Conservation (phyloP, 2,329 filamentous ascomycete genomes). For the Tolypocladium inflatum region DNA sequence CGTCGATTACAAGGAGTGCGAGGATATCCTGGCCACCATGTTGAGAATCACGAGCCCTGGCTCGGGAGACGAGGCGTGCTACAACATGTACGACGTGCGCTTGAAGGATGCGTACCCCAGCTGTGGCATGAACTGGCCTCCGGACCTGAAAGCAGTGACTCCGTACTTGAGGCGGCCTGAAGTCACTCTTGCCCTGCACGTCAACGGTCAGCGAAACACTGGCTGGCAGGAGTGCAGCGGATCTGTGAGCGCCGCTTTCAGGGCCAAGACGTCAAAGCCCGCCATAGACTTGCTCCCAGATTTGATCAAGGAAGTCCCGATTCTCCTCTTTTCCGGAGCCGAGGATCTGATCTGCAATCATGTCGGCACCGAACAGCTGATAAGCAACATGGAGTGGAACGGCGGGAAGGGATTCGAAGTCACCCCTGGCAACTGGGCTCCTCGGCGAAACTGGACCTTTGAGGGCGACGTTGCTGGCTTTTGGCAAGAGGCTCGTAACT, state of each 20-base stretch:
- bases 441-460: slow-evolving; percentile 89
- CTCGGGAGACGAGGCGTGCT: slow-evolving; percentile 50
- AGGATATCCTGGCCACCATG: slow-evolving; percentile 65
- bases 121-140: slow-evolving; percentile 98
- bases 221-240: slow-evolving; percentile 91
- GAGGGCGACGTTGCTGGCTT: slow-evolving; percentile 81
- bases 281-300: slow-evolving; percentile 67
- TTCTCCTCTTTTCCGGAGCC: slow-evolving; percentile 86
- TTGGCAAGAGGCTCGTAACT: slow-evolving; percentile 88
- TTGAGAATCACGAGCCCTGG: slow-evolving; percentile 53
- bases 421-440: slow-evolving; percentile 78
- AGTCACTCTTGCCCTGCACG: slow-evolving; percentile 70
- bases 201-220: slow-evolving; percentile 70
- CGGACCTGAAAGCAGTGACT: slow-evolving; percentile 66
- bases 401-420: slow-evolving; percentile 86
- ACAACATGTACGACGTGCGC: slow-evolving; percentile 97
- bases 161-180: slow-evolving; percentile 80
- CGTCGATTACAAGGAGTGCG: slow-evolving; percentile 65
- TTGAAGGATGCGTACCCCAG: slow-evolving; percentile 69
- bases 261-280: slow-evolving; percentile 59
- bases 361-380: slow-evolving; percentile 82
- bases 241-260: slow-evolving; percentile 65
- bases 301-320: slow-evolving; percentile 65
- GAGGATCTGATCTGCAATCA: slow-evolving; percentile 97
- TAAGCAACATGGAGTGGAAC: slow-evolving; percentile 86